Conservation (phyloP, 129 eudicot species). For the Cynara cardunculus region DNA sequence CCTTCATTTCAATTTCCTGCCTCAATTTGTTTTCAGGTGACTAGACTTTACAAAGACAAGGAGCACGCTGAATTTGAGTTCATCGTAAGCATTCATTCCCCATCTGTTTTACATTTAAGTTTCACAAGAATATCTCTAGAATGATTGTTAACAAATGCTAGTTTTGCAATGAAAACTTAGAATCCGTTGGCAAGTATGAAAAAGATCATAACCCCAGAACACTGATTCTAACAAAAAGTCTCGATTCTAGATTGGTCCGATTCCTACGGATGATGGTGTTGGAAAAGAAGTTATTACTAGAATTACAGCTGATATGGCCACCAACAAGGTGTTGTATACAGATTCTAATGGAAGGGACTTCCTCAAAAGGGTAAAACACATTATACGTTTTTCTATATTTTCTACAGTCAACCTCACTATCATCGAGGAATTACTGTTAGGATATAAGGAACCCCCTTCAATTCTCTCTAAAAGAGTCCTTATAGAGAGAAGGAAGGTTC, state of each 20-base stretch:
- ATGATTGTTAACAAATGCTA: not conserved
- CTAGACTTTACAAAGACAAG: conserved; percentile 72
- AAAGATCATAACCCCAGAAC: not conserved
- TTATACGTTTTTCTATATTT: not conserved
- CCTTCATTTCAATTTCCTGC: not conserved
- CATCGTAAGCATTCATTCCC: conserved; percentile 48
- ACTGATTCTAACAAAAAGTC: not conserved
- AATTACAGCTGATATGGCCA: conserved; percentile 67
- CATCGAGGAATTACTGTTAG: not conserved
- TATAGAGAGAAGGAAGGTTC: not conserved
- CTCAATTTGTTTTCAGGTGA: conserved; percentile 43
- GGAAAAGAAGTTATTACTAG: conserved; percentile 90
- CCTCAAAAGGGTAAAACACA: conserved; percentile 54
- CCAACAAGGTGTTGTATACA: conserved; percentile 71
- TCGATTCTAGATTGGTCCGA: conserved; percentile 66
- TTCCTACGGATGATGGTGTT: conserved; percentile 58
- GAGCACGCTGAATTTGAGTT: conserved; percentile 95
- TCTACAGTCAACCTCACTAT: not conserved
- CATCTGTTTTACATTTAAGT: not conserved
- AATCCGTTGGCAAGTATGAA: not conserved
- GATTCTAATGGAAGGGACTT: conserved; percentile 93
- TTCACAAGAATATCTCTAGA: not conserved
- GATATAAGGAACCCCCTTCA: not conserved
- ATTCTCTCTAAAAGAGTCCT: not conserved
- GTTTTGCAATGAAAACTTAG: not conserved